Conservation (phyloP, 1,284 basidiomycete species). For the Porodaedalea pini region DNA sequence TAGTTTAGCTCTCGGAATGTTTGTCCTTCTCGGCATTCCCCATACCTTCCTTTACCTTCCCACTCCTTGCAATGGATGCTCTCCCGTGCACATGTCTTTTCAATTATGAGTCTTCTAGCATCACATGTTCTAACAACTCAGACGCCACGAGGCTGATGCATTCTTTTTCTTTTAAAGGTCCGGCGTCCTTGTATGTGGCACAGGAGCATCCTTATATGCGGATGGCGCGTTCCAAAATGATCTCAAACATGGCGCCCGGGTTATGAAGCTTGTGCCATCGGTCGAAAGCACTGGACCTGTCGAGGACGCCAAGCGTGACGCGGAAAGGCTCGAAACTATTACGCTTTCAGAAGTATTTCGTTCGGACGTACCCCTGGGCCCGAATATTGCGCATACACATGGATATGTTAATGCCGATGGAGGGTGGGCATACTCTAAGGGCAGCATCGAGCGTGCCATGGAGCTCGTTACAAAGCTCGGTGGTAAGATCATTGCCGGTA, state of each 20-base stretch:
- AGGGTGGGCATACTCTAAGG: constrained; percentile 83
- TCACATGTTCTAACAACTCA: constrained; percentile 7
- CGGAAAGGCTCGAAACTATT: constrained; percentile 1
- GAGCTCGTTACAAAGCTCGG: constrained; percentile 56
- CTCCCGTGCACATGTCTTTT: background rate
- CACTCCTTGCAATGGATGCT: background rate
- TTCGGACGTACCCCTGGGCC: constrained; percentile 29
- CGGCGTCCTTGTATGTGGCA: constrained; percentile 56
- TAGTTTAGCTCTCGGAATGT: background rate
- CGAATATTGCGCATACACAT: constrained; percentile 17
- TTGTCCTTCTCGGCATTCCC: background rate
- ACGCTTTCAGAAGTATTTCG: constrained; percentile 38
- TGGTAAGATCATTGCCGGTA: constrained; percentile 56
- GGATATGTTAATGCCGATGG: constrained; percentile 76
- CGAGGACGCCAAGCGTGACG: background rate
- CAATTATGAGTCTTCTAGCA: constrained; percentile 1
- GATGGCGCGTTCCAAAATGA: constrained; percentile 59
- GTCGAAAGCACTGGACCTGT: constrained; percentile 17
- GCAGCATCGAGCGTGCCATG: constrained; percentile 60
- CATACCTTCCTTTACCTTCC: background rate
- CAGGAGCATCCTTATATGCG: constrained; percentile 38
- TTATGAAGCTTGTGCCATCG: constrained; percentile 43
- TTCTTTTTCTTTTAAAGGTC: constrained; percentile 40
- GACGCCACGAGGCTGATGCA: background rate
- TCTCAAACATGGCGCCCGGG: constrained; percentile 45